Percentiles rank a stretch among this genome's conserved stretches.
Evolutionary conservation across 1,284 basidiomycete species (phyloP).

Genomic region (Tilletiaria anomala): DNA sequence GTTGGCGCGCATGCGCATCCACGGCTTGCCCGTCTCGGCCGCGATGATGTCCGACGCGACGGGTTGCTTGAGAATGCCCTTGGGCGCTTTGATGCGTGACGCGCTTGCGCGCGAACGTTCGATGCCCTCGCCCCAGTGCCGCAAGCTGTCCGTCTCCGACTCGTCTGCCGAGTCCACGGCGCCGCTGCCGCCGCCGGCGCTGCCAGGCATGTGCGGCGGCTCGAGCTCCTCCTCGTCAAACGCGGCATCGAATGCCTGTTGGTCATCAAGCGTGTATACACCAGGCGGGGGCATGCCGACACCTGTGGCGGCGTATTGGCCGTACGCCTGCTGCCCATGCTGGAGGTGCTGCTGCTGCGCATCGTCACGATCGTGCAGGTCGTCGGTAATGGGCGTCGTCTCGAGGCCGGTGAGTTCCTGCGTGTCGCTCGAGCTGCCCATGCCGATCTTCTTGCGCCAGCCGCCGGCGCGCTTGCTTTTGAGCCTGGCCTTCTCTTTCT

Average conservation of each 20-base stretch:
- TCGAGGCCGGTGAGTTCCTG: conserved; percentile 19
- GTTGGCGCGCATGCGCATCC: conserved; percentile 30
- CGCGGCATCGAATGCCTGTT: conserved; percentile 48
- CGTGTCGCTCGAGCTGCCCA: conserved; percentile 8
- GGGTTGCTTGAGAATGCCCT: conserved; percentile 84
- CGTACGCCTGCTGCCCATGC: background rate
- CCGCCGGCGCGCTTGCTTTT: conserved; percentile 38
- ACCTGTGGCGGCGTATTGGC: too few relatives aligned
- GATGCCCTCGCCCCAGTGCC: conserved; percentile 48
- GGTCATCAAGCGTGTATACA: too few relatives aligned
- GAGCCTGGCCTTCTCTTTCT: conserved; percentile 40
- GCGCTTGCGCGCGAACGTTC: conserved; percentile 54
- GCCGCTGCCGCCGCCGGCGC: too few relatives aligned
- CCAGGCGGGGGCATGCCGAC: too few relatives aligned
- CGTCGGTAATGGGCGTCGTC: conserved; percentile 7
- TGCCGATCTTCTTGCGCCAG: conserved; percentile 41
- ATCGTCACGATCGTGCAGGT: conserved; percentile 1
- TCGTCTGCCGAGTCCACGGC: conserved; percentile 43
- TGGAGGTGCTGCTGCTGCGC: conserved; percentile 1
- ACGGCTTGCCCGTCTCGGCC: conserved; percentile 2
- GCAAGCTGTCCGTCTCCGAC: conserved; percentile 44
- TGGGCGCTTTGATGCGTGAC: conserved; percentile 53
- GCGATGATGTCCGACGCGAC: too few relatives aligned
- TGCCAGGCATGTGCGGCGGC: conserved; percentile 48
- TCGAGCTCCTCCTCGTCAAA: conserved; percentile 62